These are phyloP conservation scores for Moricandia arvensis DNA, from an alignment of 345 rosid genomes.

Conservation along the genomic window DNA sequence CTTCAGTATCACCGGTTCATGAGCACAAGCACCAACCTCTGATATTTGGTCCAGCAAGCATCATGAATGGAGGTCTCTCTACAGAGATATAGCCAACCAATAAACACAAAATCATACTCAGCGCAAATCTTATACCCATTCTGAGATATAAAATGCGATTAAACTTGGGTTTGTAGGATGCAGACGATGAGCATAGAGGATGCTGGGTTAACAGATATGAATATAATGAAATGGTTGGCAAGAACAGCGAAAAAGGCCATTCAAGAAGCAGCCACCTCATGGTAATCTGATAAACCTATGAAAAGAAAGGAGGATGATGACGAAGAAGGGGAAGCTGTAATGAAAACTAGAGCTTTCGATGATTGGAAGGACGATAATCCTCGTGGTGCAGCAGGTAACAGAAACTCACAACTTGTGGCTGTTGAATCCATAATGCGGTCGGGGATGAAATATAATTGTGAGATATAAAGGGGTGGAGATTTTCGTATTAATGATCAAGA, in stretches of 20 bases:
- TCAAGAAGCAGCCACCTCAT: slow-evolving; percentile 85
- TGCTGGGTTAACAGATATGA: slow-evolving; percentile 91
- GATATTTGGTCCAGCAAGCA: too few relatives aligned
- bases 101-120: too few relatives aligned
- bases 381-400: slow-evolving; percentile 77
- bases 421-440: too few relatives aligned
- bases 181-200: slow-evolving; percentile 99
- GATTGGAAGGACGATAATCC: slow-evolving; percentile 99
- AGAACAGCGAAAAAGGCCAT: slow-evolving; percentile 56
- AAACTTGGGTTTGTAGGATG: slow-evolving; percentile 55
- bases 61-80: slow-evolving; percentile 57
- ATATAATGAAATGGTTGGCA: slow-evolving; percentile 93
- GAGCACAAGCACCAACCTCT: too few relatives aligned
- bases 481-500: too few relatives aligned
- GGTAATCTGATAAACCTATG: slow-evolving; percentile 89
- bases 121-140: too few relatives aligned
- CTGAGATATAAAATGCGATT: too few relatives aligned
- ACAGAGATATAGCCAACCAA: too few relatives aligned
- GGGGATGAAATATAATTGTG: too few relatives aligned
- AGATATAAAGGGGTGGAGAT: too few relatives aligned
- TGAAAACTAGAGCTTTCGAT: slow-evolving; percentile 78
- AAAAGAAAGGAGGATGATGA: slow-evolving; percentile 54
- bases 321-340: slow-evolving; percentile 51
- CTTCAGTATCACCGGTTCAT: too few relatives aligned
- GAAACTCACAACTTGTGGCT: slow-evolving; percentile 95